Conservation (phyloP, 768 basidiomycete species). For the Boletus bicolor region DNA sequence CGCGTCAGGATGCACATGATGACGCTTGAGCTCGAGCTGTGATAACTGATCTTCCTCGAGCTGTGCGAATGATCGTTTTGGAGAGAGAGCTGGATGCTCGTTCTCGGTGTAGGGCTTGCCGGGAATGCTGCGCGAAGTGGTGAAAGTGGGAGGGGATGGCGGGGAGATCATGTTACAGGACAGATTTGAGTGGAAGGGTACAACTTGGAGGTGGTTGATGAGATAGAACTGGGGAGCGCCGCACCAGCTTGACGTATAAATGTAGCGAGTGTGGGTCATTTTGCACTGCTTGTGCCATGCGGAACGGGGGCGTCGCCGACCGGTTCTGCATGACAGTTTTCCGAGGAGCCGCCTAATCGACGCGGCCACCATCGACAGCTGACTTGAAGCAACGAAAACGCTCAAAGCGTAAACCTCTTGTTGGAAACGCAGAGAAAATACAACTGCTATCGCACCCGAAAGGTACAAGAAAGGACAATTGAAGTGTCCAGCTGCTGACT, state of each 20-base stretch:
- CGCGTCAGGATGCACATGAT: constrained; percentile 12
- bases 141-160: constrained; percentile 4
- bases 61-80: constrained; percentile 22
- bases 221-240: constrained; percentile 9
- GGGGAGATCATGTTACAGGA: constrained; percentile 23
- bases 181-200: constrained; percentile 2
- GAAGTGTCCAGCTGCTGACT: constrained; percentile 9
- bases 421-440: not conserved
- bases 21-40: constrained; percentile 19
- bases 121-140: not conserved
- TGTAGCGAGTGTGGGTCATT: constrained; percentile 19
- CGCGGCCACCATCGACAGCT: not conserved
- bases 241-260: constrained; percentile 24
- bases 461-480: constrained; percentile 12
- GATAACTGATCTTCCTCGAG: constrained; percentile 14
- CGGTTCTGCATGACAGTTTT: constrained; percentile 4
- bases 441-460: not conserved
- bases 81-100: constrained; percentile 13
- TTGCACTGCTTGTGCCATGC: constrained; percentile 28
- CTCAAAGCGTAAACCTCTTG: constrained; percentile 10
- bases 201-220: constrained; percentile 7
- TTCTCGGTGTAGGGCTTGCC: constrained; percentile 7
- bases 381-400: not conserved
- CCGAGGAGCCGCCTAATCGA: not conserved
- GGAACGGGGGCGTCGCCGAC: constrained; percentile 4